Evolutionary conservation across 805 yeast species (phyloP).

Genomic region (Candida berthetii): DNA sequence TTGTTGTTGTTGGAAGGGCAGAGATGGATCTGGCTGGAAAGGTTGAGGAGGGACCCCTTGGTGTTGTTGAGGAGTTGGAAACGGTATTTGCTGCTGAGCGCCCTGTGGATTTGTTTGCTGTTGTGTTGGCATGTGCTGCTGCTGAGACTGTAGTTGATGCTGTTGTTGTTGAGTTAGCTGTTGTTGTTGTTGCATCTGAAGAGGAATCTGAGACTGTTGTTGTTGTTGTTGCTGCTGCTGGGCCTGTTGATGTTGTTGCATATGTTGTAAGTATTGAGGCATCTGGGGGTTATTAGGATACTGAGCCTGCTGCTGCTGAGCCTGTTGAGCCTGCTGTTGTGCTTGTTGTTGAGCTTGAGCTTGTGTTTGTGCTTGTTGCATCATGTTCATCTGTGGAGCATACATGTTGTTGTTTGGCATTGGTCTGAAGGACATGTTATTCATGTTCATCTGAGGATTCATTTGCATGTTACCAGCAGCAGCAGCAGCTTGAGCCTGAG

Average conservation of each 20-base stretch:
- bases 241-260: constrained; percentile 1
- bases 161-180: constrained; percentile 6
- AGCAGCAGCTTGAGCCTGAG: not conserved
- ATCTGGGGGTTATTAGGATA: constrained; percentile 7
- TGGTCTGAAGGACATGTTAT: constrained; percentile 24
- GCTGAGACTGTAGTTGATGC: constrained; percentile 5
- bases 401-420: constrained; percentile 4
- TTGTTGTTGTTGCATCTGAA: constrained; percentile 4
- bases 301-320: constrained; percentile 8
- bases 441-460: constrained; percentile 29
- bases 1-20: not conserved
- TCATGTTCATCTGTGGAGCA: not conserved
- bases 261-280: constrained; percentile 3
- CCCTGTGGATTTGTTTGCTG: not conserved
- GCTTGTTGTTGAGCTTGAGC: constrained; percentile 12
- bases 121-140: constrained; percentile 6
- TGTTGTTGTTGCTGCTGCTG: constrained; percentile 1
- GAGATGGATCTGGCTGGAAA: not conserved
- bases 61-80: not conserved
- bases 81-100: not conserved
- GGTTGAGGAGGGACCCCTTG: not conserved
- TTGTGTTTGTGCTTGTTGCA: not conserved
- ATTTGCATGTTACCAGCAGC: not conserved
- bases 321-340: constrained; percentile 13
- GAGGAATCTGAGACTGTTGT: not conserved